Percentiles rank a stretch among this genome's conserved stretches.
Evolutionary conservation across 2,329 filamentous ascomycete genomes (phyloP).

Genomic region (Cytospora chrysosperma): DNA sequence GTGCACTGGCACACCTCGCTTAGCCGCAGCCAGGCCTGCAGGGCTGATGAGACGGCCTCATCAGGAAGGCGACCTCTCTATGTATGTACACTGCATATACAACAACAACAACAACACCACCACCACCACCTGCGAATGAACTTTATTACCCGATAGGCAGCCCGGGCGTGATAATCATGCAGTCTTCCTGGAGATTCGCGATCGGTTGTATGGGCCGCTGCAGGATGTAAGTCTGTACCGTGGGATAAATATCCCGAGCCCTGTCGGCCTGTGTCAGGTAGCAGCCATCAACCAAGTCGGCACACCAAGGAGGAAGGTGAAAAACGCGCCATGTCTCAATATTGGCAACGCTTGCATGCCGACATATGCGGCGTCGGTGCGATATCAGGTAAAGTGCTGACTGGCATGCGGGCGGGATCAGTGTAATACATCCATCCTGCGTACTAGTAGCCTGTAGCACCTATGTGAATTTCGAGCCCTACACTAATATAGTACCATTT

Average conservation of each 20-base stretch:
- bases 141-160: not conserved
- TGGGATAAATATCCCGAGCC: no score
- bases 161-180: not conserved
- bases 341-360: not conserved
- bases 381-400: not conserved
- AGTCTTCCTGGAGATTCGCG: no score
- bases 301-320: not conserved
- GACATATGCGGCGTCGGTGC: not conserved
- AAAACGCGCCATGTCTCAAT: not conserved
- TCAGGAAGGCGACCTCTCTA: not conserved
- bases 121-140: no score
- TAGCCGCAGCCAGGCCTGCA: not conserved
- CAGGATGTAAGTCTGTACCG: no score
- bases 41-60: not conserved
- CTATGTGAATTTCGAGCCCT: conserved; percentile 14
- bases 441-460: conserved; percentile 2
- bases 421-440: not conserved
- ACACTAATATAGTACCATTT: not conserved
- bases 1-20: not conserved
- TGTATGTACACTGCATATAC: no score
- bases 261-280: no score
- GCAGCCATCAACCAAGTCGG: not conserved
- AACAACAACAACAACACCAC: no score
- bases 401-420: not conserved
- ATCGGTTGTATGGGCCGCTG: no score